These are phyloP conservation scores for Alopecurus myosuroides DNA, from an alignment of 176 grass and related monocot genomes.

Conservation along the genomic window DNA sequence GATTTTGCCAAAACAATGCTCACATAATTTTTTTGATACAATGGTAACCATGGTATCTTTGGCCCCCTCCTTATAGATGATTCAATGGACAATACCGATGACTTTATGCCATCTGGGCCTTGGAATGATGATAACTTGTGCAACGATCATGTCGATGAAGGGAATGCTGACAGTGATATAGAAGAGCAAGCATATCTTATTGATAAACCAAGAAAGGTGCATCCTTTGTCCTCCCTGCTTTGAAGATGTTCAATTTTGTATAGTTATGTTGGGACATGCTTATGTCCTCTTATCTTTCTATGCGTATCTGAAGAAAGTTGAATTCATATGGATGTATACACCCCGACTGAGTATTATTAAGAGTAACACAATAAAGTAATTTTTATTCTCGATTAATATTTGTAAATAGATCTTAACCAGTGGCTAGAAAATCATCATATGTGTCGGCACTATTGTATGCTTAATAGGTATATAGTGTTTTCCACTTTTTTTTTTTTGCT, in stretches of 20 bases:
- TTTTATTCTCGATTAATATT: background rate
- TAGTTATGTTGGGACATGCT: background rate
- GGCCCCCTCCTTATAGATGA: constrained; percentile 31
- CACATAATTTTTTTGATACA: background rate
- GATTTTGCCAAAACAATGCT: background rate
- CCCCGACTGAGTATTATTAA: background rate
- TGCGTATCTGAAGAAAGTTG: background rate
- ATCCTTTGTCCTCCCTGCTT: background rate
- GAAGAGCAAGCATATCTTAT: constrained; percentile 64
- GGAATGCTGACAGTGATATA: constrained; percentile 37
- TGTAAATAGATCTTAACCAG: background rate
- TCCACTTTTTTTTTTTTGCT: background rate
- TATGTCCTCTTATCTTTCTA: background rate
- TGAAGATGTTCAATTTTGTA: background rate
- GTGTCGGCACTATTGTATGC: background rate
- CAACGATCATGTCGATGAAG: constrained; percentile 55
- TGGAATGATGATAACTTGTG: constrained; percentile 66
- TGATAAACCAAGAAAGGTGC: constrained; percentile 76
- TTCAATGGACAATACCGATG: constrained; percentile 31
- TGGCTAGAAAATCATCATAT: background rate
- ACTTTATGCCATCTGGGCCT: constrained; percentile 33
- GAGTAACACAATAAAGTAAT: background rate
- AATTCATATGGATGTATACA: background rate
- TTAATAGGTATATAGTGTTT: background rate
- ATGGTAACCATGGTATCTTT: background rate